A percentile compares a stretch with the other conserved stretches of the same genome.
Evolutionary conservation across 352 stramenopile genomes (phyloP).

Genomic region (Peronospora farinosa): DNA sequence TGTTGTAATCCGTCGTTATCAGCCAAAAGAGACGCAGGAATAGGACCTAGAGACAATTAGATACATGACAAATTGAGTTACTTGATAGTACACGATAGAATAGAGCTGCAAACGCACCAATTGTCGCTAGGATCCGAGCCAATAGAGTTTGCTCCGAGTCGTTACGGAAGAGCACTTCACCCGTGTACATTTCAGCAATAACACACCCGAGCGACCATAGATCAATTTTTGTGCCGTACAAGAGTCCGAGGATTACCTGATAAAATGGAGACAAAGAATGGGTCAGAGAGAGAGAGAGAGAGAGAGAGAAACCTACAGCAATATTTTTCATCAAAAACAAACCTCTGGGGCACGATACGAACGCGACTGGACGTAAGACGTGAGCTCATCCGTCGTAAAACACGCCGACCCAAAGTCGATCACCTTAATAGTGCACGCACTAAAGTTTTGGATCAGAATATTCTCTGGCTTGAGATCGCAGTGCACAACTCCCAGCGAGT

Average conservation of each 20-base stretch:
- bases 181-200: conserved; percentile 82
- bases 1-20: conserved; percentile 42
- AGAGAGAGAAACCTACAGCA: not conserved
- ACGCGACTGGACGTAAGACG: conserved; percentile 96
- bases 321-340: conserved; percentile 16
- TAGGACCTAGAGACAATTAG: conserved; percentile 32
- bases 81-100: not conserved
- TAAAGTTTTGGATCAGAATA: conserved; percentile 87
- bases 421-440: conserved; percentile 90
- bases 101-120: conserved; percentile 33
- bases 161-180: conserved; percentile 84
- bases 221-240: conserved; percentile 84
- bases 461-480: conserved; percentile 99
- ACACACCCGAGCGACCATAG: conserved; percentile 88
- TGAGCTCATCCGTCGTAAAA: conserved; percentile 90
- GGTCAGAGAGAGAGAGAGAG: conserved; percentile 38
- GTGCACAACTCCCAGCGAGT: conserved; percentile 92
- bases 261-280: conserved; percentile 1
- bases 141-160: conserved; percentile 89
- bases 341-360: conserved; percentile 96
- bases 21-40: conserved; percentile 53
- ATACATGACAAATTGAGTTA: too few relatives aligned
- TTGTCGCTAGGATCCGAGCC: conserved; percentile 81
- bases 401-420: conserved; percentile 99
- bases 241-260: conserved; percentile 93